These are phyloP conservation scores for Phellinidium pouzarii DNA, from an alignment of 1,284 basidiomycete genomes.

Conservation along the genomic window DNA sequence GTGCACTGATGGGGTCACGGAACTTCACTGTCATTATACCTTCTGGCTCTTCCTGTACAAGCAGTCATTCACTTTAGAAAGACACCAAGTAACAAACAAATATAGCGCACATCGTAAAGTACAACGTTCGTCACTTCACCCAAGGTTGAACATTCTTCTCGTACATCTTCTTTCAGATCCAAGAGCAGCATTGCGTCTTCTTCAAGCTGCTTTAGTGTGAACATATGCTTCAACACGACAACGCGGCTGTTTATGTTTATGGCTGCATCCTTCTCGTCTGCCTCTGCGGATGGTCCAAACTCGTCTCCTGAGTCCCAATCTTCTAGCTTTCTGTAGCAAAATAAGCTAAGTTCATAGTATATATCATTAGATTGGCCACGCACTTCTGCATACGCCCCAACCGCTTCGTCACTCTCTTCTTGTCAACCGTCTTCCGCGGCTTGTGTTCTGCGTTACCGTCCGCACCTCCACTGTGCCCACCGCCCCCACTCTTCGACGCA, in stretches of 20 bases:
- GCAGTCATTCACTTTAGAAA: slow-evolving; percentile 12
- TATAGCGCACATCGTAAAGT: slow-evolving; percentile 82
- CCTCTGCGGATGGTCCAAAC: slow-evolving; percentile 62
- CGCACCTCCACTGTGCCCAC: slow-evolving; percentile 24
- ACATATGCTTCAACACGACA: slow-evolving; percentile 94
- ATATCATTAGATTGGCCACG: slow-evolving; percentile 24
- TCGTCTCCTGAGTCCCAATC: slow-evolving; percentile 87
- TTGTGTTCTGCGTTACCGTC: slow-evolving; percentile 27
- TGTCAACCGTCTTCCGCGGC: slow-evolving; percentile 68
- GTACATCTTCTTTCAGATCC: slow-evolving; percentile 93
- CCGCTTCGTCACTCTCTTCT: slow-evolving; percentile 72
- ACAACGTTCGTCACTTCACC: slow-evolving; percentile 97
- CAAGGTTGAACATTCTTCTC: slow-evolving; percentile 86
- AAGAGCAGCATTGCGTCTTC: slow-evolving; percentile 84
- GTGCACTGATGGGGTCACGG: slow-evolving; percentile 78
- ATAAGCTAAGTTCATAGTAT: neutral
- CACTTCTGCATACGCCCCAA: slow-evolving; percentile 90
- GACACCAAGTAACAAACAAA: neutral
- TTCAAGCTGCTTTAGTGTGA: slow-evolving; percentile 81
- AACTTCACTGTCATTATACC: slow-evolving; percentile 98
- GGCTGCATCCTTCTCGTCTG: slow-evolving; percentile 41
- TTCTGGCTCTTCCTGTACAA: slow-evolving; percentile 77
- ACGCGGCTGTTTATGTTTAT: slow-evolving; percentile 63
- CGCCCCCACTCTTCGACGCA: slow-evolving; percentile 47
- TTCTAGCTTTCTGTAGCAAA: slow-evolving; percentile 55